Evolutionary conservation across 345 rosid genomes (phyloP), one percentile per base, ranked within the genome.

Genomic region (Linum lewisii): DNA sequence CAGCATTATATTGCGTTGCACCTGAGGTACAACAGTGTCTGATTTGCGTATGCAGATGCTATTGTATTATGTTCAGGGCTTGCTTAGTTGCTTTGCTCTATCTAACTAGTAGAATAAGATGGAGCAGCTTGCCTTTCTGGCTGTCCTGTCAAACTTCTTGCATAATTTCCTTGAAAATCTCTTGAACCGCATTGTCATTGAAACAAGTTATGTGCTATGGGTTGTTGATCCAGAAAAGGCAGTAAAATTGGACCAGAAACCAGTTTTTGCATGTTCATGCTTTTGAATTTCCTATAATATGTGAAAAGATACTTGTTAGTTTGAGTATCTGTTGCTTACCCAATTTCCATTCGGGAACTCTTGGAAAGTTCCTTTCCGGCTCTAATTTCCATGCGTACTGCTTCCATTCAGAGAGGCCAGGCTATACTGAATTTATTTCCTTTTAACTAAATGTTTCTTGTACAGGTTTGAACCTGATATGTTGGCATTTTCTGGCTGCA

Each of bases 401-500:
- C 18, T 2, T 42, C 11, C 13, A 42, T 42, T 29, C 34, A 29
- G 34, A 29, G 34, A 29, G 7, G 34, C 47, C 14, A 42, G 18
- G 14, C 47, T 15, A 42, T 42, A 42, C 11, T 34, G 38, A 34
- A 34, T 42, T 42, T 42, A 16, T 42, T 42, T 42, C 18, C 47
- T 7, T 42, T 7, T 74, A 70, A 66, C 59, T 53, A 23, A 24
- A 38, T 52, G 20, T 57, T 66, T 64, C 70, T 75, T 73, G 68
- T 63, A 44, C 85, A 93, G 99, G 82, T 94, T 87, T 79, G 99
- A 94, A 68, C 90, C 97, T 22, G 99, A 90, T 65, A 94, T 94
- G 99, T 88, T 94, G 60, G 99, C 96, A 58, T 90, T 94, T 82
- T 94, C 99, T 9, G 97, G 99, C 61, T 94, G 99, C 71, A 80